phyloP scores from a whole-genome alignment of 192 early-diverging fungal genomes.

The Powellomyces hirtus region DNA sequence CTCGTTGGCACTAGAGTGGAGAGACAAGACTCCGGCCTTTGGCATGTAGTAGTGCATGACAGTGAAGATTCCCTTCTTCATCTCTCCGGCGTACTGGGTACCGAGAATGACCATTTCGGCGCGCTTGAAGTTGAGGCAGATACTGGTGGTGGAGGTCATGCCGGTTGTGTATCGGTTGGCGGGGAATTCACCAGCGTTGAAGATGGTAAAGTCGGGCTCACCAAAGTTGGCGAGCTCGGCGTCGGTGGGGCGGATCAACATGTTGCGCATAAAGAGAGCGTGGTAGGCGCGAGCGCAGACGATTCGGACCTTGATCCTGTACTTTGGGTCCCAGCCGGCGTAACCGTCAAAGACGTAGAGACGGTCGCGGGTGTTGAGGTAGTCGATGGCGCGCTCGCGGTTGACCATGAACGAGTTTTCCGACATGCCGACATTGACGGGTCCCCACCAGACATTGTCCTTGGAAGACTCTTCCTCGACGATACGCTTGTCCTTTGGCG shows the following conservation, averaged over 20 bases:
- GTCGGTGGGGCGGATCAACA: constrained; percentile 92
- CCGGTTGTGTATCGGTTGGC: constrained; percentile 92
- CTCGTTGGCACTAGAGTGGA: constrained; percentile 95
- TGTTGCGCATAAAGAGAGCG: constrained; percentile 96
- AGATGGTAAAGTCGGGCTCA: constrained; percentile 95
- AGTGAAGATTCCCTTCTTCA: constrained; percentile 99
- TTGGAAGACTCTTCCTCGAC: constrained; percentile 85
- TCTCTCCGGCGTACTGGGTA: constrained; percentile 98
- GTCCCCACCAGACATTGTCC: constrained; percentile 97
- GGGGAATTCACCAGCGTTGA: constrained; percentile 93
- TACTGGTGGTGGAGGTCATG: constrained; percentile 92
- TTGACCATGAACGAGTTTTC: constrained; percentile 82
- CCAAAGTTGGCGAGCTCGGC: constrained; percentile 91
- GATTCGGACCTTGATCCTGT: constrained; percentile 95
- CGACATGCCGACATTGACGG: constrained; percentile 89
- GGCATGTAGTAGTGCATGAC: constrained; percentile 99
- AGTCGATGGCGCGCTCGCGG: constrained; percentile 93
- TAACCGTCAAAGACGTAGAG: constrained; percentile 94
- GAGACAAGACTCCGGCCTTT: constrained; percentile 81
- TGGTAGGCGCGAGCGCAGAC: constrained; percentile 95
- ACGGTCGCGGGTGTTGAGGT: constrained; percentile 90
- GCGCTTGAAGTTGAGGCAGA: constrained; percentile 90
- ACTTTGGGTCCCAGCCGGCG: constrained; percentile 98
- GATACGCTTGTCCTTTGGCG: constrained; percentile 95
- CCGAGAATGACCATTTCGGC: constrained; percentile 97